These are phyloP conservation scores for Afroboletus lepidellus DNA, from an alignment of 1,284 basidiomycete species.

Conservation along the genomic window DNA sequence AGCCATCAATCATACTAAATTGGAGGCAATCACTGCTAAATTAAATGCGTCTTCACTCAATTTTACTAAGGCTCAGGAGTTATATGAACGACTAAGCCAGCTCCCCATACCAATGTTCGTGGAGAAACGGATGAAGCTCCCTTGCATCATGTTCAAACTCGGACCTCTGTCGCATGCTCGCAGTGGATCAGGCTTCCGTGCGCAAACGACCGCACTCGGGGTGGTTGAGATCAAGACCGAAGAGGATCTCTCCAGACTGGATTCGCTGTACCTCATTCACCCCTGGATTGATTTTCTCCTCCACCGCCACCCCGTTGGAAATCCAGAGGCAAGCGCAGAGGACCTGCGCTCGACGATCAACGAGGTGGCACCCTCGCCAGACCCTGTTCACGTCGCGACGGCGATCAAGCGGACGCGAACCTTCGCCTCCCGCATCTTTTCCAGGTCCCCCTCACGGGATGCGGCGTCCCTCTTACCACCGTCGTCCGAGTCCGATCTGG, in stretches of 20 bases:
- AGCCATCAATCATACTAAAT: not conserved
- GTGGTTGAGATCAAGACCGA: no score
- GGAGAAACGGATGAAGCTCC: conserved; percentile 1
- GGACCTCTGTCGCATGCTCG: not conserved
- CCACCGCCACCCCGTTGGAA: not conserved
- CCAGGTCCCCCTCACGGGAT: not conserved
- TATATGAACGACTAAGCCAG: not conserved
- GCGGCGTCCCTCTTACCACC: not conserved
- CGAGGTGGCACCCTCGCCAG: not conserved
- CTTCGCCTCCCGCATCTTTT: not conserved
- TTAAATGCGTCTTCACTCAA: not conserved
- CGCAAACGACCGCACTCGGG: not conserved
- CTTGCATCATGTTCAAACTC: conserved; percentile 2
- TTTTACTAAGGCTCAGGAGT: not conserved
- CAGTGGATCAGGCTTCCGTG: not conserved
- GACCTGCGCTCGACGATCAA: not conserved
- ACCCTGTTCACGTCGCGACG: no score
- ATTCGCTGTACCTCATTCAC: no score
- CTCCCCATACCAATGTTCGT: not conserved
- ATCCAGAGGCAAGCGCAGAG: not conserved
- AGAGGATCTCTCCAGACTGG: no score
- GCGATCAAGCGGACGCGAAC: not conserved
- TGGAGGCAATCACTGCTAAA: not conserved
- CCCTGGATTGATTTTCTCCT: not conserved
- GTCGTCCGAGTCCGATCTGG: not conserved